These are phyloP conservation scores for Alnus rubra DNA, from an alignment of 306 rosid species.

Conservation along the genomic window DNA sequence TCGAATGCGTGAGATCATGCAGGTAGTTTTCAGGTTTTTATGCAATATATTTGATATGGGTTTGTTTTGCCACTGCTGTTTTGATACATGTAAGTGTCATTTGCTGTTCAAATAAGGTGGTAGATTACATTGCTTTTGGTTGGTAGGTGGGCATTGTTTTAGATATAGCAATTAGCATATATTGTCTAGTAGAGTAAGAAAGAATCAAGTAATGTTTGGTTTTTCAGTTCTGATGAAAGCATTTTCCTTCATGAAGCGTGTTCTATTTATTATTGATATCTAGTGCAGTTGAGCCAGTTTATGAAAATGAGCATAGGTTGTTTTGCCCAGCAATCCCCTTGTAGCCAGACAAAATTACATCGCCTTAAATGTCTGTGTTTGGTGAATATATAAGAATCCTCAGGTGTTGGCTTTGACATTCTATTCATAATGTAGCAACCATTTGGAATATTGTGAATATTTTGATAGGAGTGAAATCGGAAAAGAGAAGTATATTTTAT, in stretches of 20 bases:
- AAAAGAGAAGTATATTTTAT: neutral
- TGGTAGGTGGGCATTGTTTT: neutral
- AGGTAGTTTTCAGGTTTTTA: slow-evolving; percentile 42
- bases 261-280: neutral
- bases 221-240: neutral
- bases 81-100: neutral
- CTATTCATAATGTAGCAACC: neutral
- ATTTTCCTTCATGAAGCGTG: neutral
- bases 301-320: neutral
- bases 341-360: neutral
- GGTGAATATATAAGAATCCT: neutral
- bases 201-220: neutral
- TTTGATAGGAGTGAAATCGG: neutral
- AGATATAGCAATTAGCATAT: neutral
- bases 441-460: neutral
- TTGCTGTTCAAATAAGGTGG: neutral
- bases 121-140: slow-evolving; percentile 2
- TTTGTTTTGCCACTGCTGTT: slow-evolving; percentile 3
- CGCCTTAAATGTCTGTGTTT: neutral
- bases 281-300: neutral
- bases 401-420: neutral
- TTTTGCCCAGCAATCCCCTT: neutral
- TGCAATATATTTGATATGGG: neutral
- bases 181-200: neutral
- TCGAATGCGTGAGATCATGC: slow-evolving; percentile 93